phyloP scores from a whole-genome alignment of 2,329 filamentous ascomycete species.

The Chlorencoelia australis region DNA sequence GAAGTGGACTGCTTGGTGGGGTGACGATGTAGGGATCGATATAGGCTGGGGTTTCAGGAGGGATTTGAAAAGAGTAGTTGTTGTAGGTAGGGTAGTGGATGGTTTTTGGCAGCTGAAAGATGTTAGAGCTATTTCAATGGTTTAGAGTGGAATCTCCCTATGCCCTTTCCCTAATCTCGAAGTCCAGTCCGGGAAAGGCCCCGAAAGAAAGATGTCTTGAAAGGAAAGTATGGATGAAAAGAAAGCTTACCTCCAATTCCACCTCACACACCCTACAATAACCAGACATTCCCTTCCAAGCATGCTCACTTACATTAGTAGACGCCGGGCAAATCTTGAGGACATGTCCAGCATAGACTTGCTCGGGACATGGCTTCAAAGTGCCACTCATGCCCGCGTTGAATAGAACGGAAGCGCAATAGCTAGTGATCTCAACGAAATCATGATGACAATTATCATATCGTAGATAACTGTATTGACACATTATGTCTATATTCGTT shows the following conservation, averaged over 20 bases:
- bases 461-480: slow-evolving; percentile 7
- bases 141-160: too few relatives aligned
- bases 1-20: neutral
- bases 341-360: slow-evolving; percentile 1
- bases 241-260: slow-evolving; percentile 3
- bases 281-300: slow-evolving; percentile 5
- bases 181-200: too few relatives aligned
- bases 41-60: neutral
- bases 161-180: too few relatives aligned
- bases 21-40: neutral
- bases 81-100: slow-evolving; percentile 3
- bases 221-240: too few relatives aligned
- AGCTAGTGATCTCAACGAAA: slow-evolving; percentile 8
- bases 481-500: too few relatives aligned
- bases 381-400: slow-evolving; percentile 5
- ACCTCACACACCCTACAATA: slow-evolving; percentile 8
- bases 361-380: slow-evolving; percentile 3
- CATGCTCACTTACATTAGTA: neutral
- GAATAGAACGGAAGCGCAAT: slow-evolving; percentile 6
- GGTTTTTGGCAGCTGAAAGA: slow-evolving; percentile 1
- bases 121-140: neutral
- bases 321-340: neutral
- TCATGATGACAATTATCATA: slow-evolving; percentile 8
- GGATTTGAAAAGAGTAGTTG: slow-evolving; percentile 1
- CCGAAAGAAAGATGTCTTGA: too few relatives aligned